Conservation (phyloP, 2,329 filamentous ascomycete species). For the Beauveria pseudobassiana region DNA sequence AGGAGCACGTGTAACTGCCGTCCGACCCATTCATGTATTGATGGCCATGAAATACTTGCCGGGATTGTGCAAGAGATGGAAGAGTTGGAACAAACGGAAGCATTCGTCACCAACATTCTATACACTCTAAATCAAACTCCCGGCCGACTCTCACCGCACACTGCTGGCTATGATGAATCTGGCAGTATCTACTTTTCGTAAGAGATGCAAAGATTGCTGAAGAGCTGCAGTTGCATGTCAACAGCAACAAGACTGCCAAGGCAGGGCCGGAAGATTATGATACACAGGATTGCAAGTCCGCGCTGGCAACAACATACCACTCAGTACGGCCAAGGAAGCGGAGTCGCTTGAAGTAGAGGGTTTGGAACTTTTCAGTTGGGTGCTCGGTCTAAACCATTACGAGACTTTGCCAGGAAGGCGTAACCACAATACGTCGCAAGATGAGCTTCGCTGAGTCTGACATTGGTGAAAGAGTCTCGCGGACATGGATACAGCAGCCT, state of each 20-base stretch:
- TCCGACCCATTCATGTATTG: not conserved
- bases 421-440: too few species aligned
- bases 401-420: slow-evolving; percentile 3
- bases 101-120: not conserved
- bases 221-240: not conserved
- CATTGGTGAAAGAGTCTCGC: too few species aligned
- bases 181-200: not conserved
- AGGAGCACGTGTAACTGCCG: not conserved
- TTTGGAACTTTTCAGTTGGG: not conserved
- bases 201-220: not conserved
- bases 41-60: not conserved
- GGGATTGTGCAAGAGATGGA: not conserved
- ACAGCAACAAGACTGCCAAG: not conserved
- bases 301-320: not conserved
- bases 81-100: not conserved
- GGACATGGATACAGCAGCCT: too few species aligned
- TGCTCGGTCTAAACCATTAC: slow-evolving; percentile 13
- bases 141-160: not conserved
- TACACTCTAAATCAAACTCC: not conserved
- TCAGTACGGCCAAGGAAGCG: slow-evolving; percentile 8
- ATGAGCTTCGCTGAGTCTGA: too few species aligned
- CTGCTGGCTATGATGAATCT: not conserved
- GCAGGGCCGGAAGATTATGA: not conserved
- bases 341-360: not conserved
- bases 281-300: not conserved